Conservation (phyloP, 495 filamentous ascomycete species). For the Haplographium delicatum region DNA sequence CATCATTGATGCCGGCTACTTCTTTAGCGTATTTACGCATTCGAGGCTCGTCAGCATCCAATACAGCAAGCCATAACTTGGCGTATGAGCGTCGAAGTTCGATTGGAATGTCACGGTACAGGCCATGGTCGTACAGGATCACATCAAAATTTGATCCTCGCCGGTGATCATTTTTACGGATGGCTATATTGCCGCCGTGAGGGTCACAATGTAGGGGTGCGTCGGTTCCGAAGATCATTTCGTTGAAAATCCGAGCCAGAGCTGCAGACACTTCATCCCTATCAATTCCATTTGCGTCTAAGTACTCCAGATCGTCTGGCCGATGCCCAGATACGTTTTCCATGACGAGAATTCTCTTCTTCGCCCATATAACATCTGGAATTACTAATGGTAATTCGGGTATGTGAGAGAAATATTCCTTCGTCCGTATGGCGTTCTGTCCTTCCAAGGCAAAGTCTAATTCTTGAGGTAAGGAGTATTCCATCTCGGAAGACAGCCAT, state of each 20-base stretch:
- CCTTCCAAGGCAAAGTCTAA: slow-evolving; percentile 87
- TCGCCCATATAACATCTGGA: slow-evolving; percentile 85
- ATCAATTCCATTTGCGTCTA: slow-evolving; percentile 82
- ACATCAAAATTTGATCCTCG: slow-evolving; percentile 79
- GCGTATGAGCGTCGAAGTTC: slow-evolving; percentile 81
- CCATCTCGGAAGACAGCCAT: slow-evolving; percentile 93
- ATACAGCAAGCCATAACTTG: slow-evolving; percentile 94
- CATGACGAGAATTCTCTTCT: slow-evolving; percentile 90
- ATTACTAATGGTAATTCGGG: slow-evolving; percentile 75
- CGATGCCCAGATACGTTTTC: slow-evolving; percentile 83
- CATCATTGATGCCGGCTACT: slow-evolving; percentile 84
- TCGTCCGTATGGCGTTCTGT: slow-evolving; percentile 71
- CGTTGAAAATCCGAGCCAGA: slow-evolving; percentile 91
- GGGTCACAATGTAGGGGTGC: slow-evolving; percentile 96
- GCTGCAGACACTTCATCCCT: slow-evolving; percentile 95
- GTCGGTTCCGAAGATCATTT: slow-evolving; percentile 94
- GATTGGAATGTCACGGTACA: slow-evolving; percentile 88
- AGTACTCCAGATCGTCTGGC: slow-evolving; percentile 80
- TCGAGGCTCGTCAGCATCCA: slow-evolving; percentile 72
- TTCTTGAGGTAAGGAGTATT: slow-evolving; percentile 82
- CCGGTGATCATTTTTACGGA: slow-evolving; percentile 62
- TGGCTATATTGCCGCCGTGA: slow-evolving; percentile 94
- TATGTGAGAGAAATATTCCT: slow-evolving; percentile 68
- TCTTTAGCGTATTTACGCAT: slow-evolving; percentile 88
- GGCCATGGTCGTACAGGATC: slow-evolving; percentile 94